phyloP scores from a whole-genome alignment of 2,329 filamentous ascomycete species.

The Ophiostoma sp. region DNA sequence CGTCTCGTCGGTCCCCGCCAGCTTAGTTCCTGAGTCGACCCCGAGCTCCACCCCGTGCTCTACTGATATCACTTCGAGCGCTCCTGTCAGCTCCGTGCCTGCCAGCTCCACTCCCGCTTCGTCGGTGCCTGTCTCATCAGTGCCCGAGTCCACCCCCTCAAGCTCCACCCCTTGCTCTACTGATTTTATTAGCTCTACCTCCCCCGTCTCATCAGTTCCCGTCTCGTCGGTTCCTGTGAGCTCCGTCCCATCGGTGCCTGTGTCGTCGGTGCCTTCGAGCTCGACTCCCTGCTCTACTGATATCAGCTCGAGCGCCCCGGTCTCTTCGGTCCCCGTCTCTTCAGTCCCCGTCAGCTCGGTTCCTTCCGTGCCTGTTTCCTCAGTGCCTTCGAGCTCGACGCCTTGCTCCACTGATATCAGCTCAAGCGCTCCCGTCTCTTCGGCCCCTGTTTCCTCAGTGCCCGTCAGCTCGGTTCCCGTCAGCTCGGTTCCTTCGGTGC shows the following conservation, averaged over 20 bases:
- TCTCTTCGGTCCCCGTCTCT: not conserved
- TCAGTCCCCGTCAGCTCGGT: not conserved
- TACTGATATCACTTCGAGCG: not conserved
- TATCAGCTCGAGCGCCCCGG: not conserved
- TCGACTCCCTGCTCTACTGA: not conserved
- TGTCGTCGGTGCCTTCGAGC: not conserved
- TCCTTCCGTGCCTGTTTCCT: not conserved
- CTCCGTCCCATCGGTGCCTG: not conserved
- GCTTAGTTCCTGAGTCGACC: not conserved
- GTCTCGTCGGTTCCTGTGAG: not conserved
- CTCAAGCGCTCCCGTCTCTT: not conserved
- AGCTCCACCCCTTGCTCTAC: not conserved
- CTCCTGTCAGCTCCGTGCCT: not conserved
- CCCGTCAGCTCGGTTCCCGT: not conserved
- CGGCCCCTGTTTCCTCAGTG: not conserved
- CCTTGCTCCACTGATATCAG: not conserved
- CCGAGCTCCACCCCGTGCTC: not conserved
- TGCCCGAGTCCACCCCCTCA: not conserved
- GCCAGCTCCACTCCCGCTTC: not conserved
- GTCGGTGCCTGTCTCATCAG: not conserved
- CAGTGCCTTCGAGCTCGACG: not conserved
- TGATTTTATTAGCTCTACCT: not conserved
- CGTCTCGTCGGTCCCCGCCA: constrained; percentile 7
- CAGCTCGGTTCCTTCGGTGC: not conserved
- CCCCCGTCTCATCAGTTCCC: not conserved